These are phyloP conservation scores for Paulownia fortunei DNA, from an alignment of 257 asterid genomes.

Conservation along the genomic window DNA sequence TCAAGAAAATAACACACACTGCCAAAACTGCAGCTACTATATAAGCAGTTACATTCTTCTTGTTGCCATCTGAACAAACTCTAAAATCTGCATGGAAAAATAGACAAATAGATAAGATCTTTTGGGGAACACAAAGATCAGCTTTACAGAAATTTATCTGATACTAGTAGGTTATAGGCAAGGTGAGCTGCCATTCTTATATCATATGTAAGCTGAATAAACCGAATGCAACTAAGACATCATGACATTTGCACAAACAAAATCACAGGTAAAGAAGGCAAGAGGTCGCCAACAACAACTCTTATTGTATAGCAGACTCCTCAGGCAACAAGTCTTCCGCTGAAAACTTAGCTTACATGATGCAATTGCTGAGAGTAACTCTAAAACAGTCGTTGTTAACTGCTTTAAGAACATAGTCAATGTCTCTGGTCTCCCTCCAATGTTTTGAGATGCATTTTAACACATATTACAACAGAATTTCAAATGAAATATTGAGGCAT, in stretches of 20 bases:
- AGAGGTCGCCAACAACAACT: background rate
- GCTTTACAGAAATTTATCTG: constrained; percentile 10
- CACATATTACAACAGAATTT: background rate
- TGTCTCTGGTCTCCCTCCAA: background rate
- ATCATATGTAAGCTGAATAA: background rate
- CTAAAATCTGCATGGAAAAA: constrained; percentile 58
- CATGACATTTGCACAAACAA: background rate
- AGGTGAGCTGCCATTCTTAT: background rate
- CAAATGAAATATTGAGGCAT: background rate
- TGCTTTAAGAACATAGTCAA: no score
- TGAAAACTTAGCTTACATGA: background rate
- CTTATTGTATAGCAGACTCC: background rate
- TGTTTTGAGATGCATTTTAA: background rate
- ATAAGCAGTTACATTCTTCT: constrained; percentile 53
- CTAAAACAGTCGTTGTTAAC: no score
- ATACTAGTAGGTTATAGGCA: background rate
- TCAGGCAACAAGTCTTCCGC: background rate
- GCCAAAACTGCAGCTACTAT: constrained; percentile 56
- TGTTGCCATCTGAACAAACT: constrained; percentile 65
- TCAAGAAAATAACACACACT: constrained; percentile 36
- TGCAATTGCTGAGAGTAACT: background rate
- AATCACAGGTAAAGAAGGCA: background rate
- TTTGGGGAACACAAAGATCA: constrained; percentile 1
- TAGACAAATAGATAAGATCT: background rate
- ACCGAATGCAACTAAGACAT: background rate